These are phyloP conservation scores for Quercus alba DNA, from an alignment of 306 rosid genomes.

Conservation along the genomic window DNA sequence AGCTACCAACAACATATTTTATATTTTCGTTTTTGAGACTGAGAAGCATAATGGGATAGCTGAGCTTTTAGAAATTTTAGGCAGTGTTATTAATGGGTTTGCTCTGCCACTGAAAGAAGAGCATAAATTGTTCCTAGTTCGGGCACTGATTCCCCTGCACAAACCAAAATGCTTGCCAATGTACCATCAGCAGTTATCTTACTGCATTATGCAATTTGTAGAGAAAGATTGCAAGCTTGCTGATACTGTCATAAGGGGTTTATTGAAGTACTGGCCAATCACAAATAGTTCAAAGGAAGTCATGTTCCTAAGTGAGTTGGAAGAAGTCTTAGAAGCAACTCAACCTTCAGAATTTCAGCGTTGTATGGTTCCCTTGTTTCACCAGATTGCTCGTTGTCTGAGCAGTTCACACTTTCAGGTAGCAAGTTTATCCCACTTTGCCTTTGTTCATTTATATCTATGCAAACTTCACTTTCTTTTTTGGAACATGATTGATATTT, in stretches of 20 bases:
- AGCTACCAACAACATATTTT: constrained; percentile 58
- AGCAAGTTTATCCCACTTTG: background rate
- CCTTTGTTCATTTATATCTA: background rate
- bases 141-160: constrained; percentile 66
- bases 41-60: constrained; percentile 66
- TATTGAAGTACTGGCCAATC: constrained; percentile 58
- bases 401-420: constrained; percentile 63
- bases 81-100: constrained; percentile 63
- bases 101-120: constrained; percentile 69
- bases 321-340: constrained; percentile 60
- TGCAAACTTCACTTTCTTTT: background rate
- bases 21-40: constrained; percentile 50
- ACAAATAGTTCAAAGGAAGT: constrained; percentile 70
- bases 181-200: constrained; percentile 69
- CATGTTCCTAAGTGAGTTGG: constrained; percentile 59
- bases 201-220: constrained; percentile 56
- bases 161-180: constrained; percentile 60
- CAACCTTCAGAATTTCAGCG: constrained; percentile 59
- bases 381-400: constrained; percentile 49
- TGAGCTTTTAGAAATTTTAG: constrained; percentile 66
- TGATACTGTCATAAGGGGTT: constrained; percentile 54
- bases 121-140: constrained; percentile 55
- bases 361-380: constrained; percentile 57
- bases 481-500: background rate
- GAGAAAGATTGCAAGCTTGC: constrained; percentile 64